Conservation (phyloP, 345 rosid genomes). For the Microcos paniculata region DNA sequence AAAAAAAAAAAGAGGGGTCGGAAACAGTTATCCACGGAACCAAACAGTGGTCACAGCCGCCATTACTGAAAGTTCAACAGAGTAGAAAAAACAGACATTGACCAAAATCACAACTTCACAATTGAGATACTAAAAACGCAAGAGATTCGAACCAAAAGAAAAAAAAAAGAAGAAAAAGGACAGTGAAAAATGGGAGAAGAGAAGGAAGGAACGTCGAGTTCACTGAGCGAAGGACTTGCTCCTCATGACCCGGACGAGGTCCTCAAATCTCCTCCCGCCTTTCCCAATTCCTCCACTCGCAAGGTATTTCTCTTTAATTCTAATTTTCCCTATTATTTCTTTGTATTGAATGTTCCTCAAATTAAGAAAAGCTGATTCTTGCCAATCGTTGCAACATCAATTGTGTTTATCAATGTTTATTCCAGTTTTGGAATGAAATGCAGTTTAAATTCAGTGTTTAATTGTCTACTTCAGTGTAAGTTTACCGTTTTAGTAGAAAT, state of each 20-base stretch:
- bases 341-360: too few species aligned
- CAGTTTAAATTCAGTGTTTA: too few species aligned
- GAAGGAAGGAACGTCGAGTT: constrained; percentile 49
- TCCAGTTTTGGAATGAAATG: too few species aligned
- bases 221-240: constrained; percentile 55
- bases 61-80: not conserved
- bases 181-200: constrained; percentile 42
- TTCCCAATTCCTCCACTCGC: constrained; percentile 78
- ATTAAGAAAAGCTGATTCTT: too few species aligned
- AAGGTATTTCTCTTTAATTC: constrained; percentile 38
- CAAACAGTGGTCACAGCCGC: not conserved
- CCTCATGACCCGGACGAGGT: constrained; percentile 54
- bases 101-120: not conserved
- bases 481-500: not conserved
- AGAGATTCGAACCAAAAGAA: not conserved
- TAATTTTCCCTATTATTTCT: too few species aligned
- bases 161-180: not conserved
- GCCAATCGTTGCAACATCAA: too few species aligned
- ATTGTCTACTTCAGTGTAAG: not conserved
- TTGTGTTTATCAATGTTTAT: too few species aligned
- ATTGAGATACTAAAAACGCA: not conserved
- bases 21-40: not conserved
- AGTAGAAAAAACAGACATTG: not conserved
- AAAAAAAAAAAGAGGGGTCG: not conserved
- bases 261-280: constrained; percentile 61